Percentiles rank a stretch among this genome's conserved stretches.
Conservation (phyloP, 768 basidiomycete species). For the Lentinula sp. region DNA sequence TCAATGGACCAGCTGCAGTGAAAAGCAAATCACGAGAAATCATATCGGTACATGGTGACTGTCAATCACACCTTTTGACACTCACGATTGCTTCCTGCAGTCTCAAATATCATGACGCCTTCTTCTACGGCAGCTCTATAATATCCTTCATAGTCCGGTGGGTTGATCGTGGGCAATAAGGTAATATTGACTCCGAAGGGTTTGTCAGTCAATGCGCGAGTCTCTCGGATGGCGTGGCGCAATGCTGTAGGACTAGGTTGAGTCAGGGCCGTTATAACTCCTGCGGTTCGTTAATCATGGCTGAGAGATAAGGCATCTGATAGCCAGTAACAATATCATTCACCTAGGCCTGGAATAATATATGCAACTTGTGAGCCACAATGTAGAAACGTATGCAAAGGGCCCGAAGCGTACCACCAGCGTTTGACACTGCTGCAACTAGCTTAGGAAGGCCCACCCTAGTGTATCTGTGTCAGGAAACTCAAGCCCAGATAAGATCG, state of each 20-base stretch:
- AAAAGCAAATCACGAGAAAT: not conserved
- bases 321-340: not conserved
- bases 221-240: constrained; percentile 74
- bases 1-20: constrained; percentile 60
- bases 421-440: constrained; percentile 74
- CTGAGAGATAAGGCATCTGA: not conserved
- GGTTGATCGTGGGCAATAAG: constrained; percentile 82
- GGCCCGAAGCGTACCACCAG: constrained; percentile 66
- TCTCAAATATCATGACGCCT: constrained; percentile 86
- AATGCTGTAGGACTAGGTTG: constrained; percentile 83
- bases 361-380: not conserved
- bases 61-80: not conserved
- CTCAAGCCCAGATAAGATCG: not conserved
- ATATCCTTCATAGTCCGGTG: constrained; percentile 82
- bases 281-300: constrained; percentile 24
- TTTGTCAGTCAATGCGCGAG: constrained; percentile 58
- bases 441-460: constrained; percentile 80
- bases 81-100: constrained; percentile 87
- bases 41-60: not conserved
- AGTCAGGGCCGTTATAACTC: constrained; percentile 82
- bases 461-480: not conserved
- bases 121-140: constrained; percentile 80
- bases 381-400: not conserved
- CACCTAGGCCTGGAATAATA: not conserved
- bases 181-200: constrained; percentile 87